Percentiles rank a stretch among this genome's conserved stretches.
Conservation (phyloP, 352 stramenopile genomes). For the Globisporangium ultimum region DNA sequence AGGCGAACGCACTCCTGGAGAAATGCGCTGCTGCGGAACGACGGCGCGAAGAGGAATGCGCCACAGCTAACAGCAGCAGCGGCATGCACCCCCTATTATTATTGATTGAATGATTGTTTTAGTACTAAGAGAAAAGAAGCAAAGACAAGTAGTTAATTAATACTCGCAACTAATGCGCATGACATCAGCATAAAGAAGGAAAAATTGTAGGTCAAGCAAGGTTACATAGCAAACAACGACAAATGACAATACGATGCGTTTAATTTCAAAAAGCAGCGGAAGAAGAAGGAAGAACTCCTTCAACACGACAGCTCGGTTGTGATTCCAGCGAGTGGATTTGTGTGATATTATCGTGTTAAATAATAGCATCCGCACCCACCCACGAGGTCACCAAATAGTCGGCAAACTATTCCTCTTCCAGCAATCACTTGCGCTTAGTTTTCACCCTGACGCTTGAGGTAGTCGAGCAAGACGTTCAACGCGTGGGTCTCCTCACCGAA, state of each 20-base stretch:
- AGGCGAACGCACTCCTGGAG: too few species aligned
- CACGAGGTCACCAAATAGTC: background rate
- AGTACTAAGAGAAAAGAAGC: background rate
- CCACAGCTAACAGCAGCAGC: background rate
- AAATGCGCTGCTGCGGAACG: too few species aligned
- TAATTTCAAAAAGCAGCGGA: background rate
- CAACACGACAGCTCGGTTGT: background rate
- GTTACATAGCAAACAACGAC: too few species aligned
- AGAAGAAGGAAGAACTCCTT: background rate
- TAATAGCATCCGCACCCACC: background rate
- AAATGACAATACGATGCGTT: background rate
- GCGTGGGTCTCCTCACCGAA: constrained; percentile 99
- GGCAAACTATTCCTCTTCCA: background rate
- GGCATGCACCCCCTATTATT: background rate
- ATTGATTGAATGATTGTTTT: constrained; percentile 1
- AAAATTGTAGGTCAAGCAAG: background rate
- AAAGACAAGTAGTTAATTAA: background rate
- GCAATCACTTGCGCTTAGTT: constrained; percentile 50
- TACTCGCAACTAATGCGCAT: background rate
- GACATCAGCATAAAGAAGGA: background rate
- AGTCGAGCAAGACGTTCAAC: constrained; percentile 97
- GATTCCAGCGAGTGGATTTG: background rate
- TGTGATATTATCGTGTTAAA: background rate
- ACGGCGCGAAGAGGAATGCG: too few species aligned
- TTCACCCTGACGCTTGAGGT: constrained; percentile 96